Evolutionary conservation across 2,329 filamentous ascomycete species (phyloP), one percentile per base, ranked within the genome.

Genomic region (Zarea fungicola): DNA sequence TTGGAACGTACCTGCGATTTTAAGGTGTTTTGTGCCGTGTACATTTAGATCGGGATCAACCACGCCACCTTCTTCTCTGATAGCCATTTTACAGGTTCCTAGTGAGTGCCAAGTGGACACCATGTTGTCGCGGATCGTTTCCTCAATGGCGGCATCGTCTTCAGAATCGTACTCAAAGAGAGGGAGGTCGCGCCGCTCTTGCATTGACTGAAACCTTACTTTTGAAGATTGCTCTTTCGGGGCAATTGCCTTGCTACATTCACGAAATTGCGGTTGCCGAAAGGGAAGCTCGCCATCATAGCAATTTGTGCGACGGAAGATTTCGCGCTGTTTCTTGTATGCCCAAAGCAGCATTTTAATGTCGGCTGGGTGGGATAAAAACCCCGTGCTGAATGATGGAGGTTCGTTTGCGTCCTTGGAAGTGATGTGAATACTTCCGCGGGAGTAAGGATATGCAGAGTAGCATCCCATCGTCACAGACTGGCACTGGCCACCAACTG

Each of bases 251-350:
- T 63, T 60, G 5, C 67, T 72, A 1, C 58, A 63, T 3, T 62
- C 52, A 3, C 65, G 55, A 53, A 76, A 77, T 14, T 60, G 57
- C 0, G 74, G 74, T 49, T 75, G 72, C 0, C 65, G 60, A 9
- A 58, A 52, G 6, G 63, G 59, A 3, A 70, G 29, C 58, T 76
- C 69, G 59, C 77, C 67, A 54, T 69, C 56, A 63, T 75, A 83
- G 54, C 73, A 70, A 2, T 69, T 62, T 57, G 78, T 76, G 9
- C 79, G 74, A 3, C 81, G 74, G 19, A 72, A 67, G 51, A 84
- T 74, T 59, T 83, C 80, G 3, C 82, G 77, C 21, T 71, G 68
- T 55, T 76, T 76, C 63, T 85, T 85, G 68, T 85, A 85, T 1
- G 69, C 74, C 80, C 80, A 84, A 14, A 82, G 57, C 26, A 80